phyloP scores from a whole-genome alignment of 352 stramenopile species.

The Globisporangium iwayamae region DNA sequence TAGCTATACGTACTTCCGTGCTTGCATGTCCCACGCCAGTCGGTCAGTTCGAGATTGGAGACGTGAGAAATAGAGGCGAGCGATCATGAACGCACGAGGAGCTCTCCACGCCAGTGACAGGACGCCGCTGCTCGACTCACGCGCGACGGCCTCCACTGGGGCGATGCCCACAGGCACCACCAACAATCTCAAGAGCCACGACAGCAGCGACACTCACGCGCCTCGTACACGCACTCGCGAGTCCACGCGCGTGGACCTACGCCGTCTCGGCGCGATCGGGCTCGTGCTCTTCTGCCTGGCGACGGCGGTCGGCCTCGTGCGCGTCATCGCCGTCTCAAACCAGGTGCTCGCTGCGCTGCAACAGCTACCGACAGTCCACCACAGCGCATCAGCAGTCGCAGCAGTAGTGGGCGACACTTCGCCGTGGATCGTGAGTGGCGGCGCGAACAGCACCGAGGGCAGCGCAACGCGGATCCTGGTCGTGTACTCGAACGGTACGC shows the following conservation, averaged over 20 bases:
- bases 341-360: conserved; percentile 39
- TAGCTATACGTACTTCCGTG: not conserved
- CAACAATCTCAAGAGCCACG: not conserved
- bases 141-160: not conserved
- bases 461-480: conserved; percentile 53
- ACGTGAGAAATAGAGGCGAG: not conserved
- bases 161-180: not conserved
- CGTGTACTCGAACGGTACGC: conserved; percentile 64
- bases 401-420: not conserved
- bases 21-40: not conserved
- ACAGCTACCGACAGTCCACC: conserved; percentile 15
- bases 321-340: conserved; percentile 18
- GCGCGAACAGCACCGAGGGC: not conserved
- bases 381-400: not conserved
- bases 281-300: conserved; percentile 20
- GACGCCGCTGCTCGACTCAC: conserved; percentile 12
- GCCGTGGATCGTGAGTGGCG: not conserved
- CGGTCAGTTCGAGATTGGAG: not conserved
- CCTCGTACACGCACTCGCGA: not conserved
- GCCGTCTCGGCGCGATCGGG: conserved; percentile 15
- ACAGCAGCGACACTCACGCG: not conserved
- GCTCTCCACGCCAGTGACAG: conserved; percentile 12
- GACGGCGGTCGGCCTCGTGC: conserved; percentile 16
- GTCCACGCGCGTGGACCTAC: conserved; percentile 18
- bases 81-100: conserved; percentile 15